These are phyloP conservation scores for Cymbopogon flexuosus DNA, from an alignment of 202 grass and related monocot genomes.

Conservation along the genomic window DNA sequence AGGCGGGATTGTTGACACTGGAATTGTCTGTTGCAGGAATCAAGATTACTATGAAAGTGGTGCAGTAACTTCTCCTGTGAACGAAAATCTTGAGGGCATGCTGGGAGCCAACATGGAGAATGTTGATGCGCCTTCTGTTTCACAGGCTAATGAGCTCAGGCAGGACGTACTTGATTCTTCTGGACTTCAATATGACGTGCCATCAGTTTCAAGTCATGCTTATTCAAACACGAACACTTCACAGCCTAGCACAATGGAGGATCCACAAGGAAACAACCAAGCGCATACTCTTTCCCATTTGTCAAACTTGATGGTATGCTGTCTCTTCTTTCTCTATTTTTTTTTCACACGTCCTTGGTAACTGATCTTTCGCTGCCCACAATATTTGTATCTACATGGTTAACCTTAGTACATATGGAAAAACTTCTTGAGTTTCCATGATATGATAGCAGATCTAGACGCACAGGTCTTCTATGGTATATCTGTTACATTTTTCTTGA, in stretches of 20 bases:
- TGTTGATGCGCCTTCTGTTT: slow-evolving; percentile 62
- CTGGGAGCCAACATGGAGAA: slow-evolving; percentile 55
- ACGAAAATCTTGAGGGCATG: slow-evolving; percentile 50
- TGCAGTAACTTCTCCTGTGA: slow-evolving; percentile 35
- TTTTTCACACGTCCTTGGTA: neutral
- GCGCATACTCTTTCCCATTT: slow-evolving; percentile 70
- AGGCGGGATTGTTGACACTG: neutral
- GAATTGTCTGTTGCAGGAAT: slow-evolving; percentile 50
- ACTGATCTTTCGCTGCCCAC: neutral
- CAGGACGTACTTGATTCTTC: slow-evolving; percentile 56
- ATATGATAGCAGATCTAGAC: neutral
- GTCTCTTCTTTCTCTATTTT: neutral
- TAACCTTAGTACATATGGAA: neutral
- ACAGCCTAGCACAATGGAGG: slow-evolving; percentile 58
- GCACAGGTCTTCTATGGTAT: neutral
- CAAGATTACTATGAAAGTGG: slow-evolving; percentile 64
- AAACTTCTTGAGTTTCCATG: neutral
- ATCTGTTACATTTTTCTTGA: neutral
- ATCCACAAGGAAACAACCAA: slow-evolving; percentile 70
- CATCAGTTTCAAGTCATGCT: slow-evolving; percentile 64
- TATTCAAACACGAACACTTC: slow-evolving; percentile 52
- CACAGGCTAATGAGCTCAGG: slow-evolving; percentile 60
- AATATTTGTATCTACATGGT: neutral
- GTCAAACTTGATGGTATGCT: slow-evolving; percentile 75
- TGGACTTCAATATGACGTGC: slow-evolving; percentile 70